Base-by-base conservation (phyloP, 495 filamentous ascomycete genomes). In the Xanthoparmelia taractica region DNA sequence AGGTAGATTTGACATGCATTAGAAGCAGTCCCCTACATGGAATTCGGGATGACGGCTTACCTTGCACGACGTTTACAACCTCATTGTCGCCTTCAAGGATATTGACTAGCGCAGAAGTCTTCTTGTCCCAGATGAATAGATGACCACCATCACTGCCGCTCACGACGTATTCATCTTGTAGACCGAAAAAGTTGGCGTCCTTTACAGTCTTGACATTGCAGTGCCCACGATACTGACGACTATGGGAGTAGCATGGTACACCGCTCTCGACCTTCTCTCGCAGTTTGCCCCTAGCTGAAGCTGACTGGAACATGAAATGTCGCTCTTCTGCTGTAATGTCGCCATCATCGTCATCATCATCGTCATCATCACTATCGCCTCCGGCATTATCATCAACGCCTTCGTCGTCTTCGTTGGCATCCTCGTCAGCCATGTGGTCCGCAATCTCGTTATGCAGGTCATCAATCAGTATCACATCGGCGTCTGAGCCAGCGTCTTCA, bases 161-260 rank as follows among this genome's bases (percentile, higher is more conserved):
- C 17, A 90, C 85, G 5, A 91, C 86, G 65, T 89, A 91, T 66
- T 90, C 86, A 67, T 91, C 87, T 55, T 88, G 73, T 57, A 87
- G 72, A 0, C 87, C 87, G 60, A 84, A 88, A 72, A 82, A 91
- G 60, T 89, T 89, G 59, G 87, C 81, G 71, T 91, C 87, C 66
- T 91, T 91, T 59, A 90, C 85, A 0, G 87, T 91, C 65, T 84
- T 82, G 58, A 87, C 77, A 61, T 91, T 91, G 75, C 86, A 88
- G 70, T 89, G 87, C 27, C 87, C 87, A 11, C 76, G 74, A 68
- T 88, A 90, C 41, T 75, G 65, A 36, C 79, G 77, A 1, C 80
- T 87, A 62, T 87, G 83, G 5, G 83, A 69, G 37, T 74, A 78
- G 65, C 83, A 84, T 5, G 86, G 84, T 18, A 81, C 78, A 57